phyloP scores from a whole-genome alignment of 352 stramenopile genomes.

The Phytophthora boehmeriae region DNA sequence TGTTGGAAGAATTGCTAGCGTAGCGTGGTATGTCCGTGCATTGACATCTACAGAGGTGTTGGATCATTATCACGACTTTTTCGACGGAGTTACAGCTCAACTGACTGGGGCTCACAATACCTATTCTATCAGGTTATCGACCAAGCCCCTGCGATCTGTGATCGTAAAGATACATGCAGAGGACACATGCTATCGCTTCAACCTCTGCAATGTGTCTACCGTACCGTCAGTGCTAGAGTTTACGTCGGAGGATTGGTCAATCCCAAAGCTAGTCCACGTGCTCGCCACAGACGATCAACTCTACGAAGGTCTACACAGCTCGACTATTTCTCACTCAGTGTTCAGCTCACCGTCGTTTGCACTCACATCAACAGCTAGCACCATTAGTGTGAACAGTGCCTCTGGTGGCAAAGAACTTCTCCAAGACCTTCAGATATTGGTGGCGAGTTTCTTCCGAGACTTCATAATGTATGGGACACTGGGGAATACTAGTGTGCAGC shows the following conservation, averaged over 20 bases:
- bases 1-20: constrained; percentile 42
- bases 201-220: constrained; percentile 66
- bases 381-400: constrained; percentile 20
- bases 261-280: constrained; percentile 44
- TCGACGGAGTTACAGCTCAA: constrained; percentile 24
- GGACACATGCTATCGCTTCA: constrained; percentile 70
- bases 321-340: constrained; percentile 34
- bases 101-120: constrained; percentile 48
- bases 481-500: not conserved
- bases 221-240: constrained; percentile 49
- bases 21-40: constrained; percentile 61
- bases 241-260: constrained; percentile 48
- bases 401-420: constrained; percentile 11
- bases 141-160: constrained; percentile 54
- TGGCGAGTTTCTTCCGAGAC: constrained; percentile 40
- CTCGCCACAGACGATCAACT: constrained; percentile 64
- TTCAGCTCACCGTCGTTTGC: constrained; percentile 40
- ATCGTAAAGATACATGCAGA: constrained; percentile 57
- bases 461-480: constrained; percentile 24
- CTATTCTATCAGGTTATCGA: constrained; percentile 53
- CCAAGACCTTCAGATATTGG: constrained; percentile 9
- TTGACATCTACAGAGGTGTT: constrained; percentile 45
- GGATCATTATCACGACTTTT: constrained; percentile 78
- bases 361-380: constrained; percentile 34
- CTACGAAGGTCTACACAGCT: constrained; percentile 54